These are phyloP conservation scores for Ampelomyces quisqualis DNA, from an alignment of 2,329 filamentous ascomycete species.

Conservation along the genomic window DNA sequence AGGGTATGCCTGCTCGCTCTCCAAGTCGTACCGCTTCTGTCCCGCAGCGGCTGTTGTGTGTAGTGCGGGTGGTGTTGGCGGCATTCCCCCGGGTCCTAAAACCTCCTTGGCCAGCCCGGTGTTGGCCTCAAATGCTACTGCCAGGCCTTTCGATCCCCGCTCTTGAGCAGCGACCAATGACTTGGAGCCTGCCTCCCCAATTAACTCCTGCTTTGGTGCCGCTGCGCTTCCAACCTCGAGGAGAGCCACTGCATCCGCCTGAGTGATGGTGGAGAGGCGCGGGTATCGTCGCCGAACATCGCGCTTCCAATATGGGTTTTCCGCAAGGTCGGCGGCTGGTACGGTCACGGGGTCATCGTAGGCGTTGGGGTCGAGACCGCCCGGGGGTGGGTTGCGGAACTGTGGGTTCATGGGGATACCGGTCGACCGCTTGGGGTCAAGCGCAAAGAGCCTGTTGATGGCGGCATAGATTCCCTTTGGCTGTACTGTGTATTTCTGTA, in stretches of 20 bases:
- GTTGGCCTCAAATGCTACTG: conserved; percentile 70
- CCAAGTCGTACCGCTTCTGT: conserved; percentile 70
- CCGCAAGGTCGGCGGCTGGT: conserved; percentile 83
- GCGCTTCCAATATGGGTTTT: conserved; percentile 96
- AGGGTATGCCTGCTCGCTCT: conserved; percentile 67
- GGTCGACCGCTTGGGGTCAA: conserved; percentile 86
- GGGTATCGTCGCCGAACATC: conserved; percentile 83
- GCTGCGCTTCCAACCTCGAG: conserved; percentile 81
- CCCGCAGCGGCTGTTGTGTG: conserved; percentile 54
- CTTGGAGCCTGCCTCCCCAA: conserved; percentile 71
- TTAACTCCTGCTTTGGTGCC: conserved; percentile 74
- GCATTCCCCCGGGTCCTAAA: conserved; percentile 74
- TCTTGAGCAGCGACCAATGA: conserved; percentile 75
- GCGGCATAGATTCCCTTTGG: conserved; percentile 85
- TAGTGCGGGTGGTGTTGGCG: conserved; percentile 79
- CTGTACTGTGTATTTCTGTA: conserved; percentile 92
- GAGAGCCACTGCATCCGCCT: conserved; percentile 82
- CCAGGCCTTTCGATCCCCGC: conserved; percentile 70
- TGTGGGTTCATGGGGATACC: conserved; percentile 91
- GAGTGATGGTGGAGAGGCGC: conserved; percentile 72
- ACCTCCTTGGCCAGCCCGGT: conserved; percentile 57
- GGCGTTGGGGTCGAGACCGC: conserved; percentile 64
- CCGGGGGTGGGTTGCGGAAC: conserved; percentile 84
- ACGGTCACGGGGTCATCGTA: conserved; percentile 83
- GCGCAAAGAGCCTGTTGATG: conserved; percentile 72